phyloP scores from a whole-genome alignment of 2,329 filamentous ascomycete genomes.

The Furcasterigmium sp. region DNA sequence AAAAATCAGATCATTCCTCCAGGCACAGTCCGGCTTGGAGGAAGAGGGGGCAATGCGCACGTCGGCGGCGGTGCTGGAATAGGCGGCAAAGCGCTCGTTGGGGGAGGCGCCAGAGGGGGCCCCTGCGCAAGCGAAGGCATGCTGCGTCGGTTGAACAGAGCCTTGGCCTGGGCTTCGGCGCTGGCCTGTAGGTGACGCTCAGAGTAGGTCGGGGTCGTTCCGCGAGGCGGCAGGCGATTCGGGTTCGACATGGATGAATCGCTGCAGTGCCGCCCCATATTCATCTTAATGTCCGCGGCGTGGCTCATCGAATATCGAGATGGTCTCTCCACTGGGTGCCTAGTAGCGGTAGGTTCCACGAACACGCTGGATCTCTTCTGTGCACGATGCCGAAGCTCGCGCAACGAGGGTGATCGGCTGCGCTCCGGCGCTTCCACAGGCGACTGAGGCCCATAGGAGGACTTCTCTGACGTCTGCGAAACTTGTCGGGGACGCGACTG shows the following conservation, averaged over 20 bases:
- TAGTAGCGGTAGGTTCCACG: slow-evolving; percentile 3
- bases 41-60: slow-evolving; percentile 49
- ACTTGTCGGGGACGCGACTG: slow-evolving; percentile 9
- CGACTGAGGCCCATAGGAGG: slow-evolving; percentile 19
- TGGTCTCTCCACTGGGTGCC: neutral
- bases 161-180: slow-evolving; percentile 15
- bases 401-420: slow-evolving; percentile 13
- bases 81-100: slow-evolving; percentile 49
- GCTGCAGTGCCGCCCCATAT: neutral
- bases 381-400: slow-evolving; percentile 2
- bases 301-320: slow-evolving; percentile 4
- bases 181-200: slow-evolving; percentile 6
- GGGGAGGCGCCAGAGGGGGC: slow-evolving; percentile 49
- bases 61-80: slow-evolving; percentile 50
- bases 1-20: neutral
- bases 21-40: slow-evolving; percentile 41
- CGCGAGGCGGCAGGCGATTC: slow-evolving; percentile 2
- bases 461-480: slow-evolving; percentile 5
- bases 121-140: slow-evolving; percentile 45
- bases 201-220: slow-evolving; percentile 21
- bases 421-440: slow-evolving; percentile 24
- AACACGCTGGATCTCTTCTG: slow-evolving; percentile 15
- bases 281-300: neutral
- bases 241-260: neutral
- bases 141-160: slow-evolving; percentile 35